Conservation (phyloP, 164 flowering plant species). For the Taxillus chinensis region DNA sequence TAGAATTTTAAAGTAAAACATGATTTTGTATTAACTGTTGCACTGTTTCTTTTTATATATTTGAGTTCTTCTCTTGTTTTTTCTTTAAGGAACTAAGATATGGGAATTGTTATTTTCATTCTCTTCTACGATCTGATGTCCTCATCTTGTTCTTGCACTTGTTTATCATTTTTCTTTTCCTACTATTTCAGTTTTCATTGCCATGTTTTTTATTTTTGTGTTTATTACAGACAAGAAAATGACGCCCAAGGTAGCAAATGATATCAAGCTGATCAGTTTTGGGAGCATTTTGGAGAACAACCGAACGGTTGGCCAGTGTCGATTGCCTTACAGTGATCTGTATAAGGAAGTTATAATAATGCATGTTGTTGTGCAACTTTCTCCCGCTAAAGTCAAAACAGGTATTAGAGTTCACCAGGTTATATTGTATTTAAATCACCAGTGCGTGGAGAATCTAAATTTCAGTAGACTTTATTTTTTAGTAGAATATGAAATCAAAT, state of each 20-base stretch:
- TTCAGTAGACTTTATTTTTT: too few species aligned
- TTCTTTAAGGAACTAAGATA: too few species aligned
- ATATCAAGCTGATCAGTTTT: slow-evolving; percentile 34
- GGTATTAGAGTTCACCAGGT: slow-evolving; percentile 3
- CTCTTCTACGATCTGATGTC: neutral
- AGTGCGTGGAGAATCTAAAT: too few species aligned
- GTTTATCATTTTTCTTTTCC: neutral
- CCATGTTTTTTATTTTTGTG: neutral
- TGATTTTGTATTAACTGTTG: too few species aligned
- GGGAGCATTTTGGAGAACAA: slow-evolving; percentile 42
- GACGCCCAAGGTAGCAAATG: slow-evolving; percentile 30
- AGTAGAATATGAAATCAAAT: too few species aligned
- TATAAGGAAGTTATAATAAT: slow-evolving; percentile 34
- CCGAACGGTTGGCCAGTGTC: slow-evolving; percentile 35
- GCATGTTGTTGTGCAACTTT: slow-evolving; percentile 49
- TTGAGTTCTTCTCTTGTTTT: too few species aligned
- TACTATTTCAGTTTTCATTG: neutral
- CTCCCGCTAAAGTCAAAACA: slow-evolving; percentile 24
- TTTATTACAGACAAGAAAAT: slow-evolving; percentile 20
- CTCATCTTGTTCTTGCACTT: neutral
- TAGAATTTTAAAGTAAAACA: too few species aligned
- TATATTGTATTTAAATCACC: neutral
- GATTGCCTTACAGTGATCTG: slow-evolving; percentile 32
- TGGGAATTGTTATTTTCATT: too few species aligned
- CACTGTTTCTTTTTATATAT: too few species aligned